Base-by-base conservation (phyloP, 108 stramenopile genomes). In the Poteriospumella lacustris region DNA sequence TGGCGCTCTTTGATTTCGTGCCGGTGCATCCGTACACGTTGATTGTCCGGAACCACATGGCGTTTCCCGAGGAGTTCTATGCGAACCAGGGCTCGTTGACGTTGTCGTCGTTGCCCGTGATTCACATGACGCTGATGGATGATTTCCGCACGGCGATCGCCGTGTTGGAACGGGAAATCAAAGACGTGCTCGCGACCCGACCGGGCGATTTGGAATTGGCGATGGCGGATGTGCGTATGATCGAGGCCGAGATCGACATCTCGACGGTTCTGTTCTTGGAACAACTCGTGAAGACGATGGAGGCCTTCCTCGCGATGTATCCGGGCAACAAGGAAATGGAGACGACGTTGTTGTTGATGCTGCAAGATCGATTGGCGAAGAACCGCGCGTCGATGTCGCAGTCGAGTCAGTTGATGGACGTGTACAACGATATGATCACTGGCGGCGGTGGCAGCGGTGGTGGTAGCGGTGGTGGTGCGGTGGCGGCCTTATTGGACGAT, bases 1-100 rank as follows among this genome's bases (percentile, higher is more conserved):
- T 92, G 2, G 94, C 96, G 29, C 85, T 91, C 15, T 95, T 97
- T 77, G 92, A 92, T 1, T 93, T 92, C 78, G 91, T 92, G 59
- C 79, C 80, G 26, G 82, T 95, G 44, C 68, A 82, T 34, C 91
- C 96, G 1, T 95, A 90, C 70, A 28, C 70, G 3, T 56, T 73
- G 41, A 24, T 33, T 42, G 33, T 73, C 19, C 36, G 70, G 3
- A 42, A 73, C 36, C 26, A 26, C 33, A 44, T 73, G 44, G 3
- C 36, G 12, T 56, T 73, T 19, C 70, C 70, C 26, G 43, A 15
- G 42, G 47, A 52, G 38, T 34, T 73, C 24, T 24, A 73, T 73
- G 5, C 9, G 31, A n/a, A 44, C 3, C 44, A 52, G 41, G 33
- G 26, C 29, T 24, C 9, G 5, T 28, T 33, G 9, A 33, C 36